These are phyloP conservation scores for Chytriomyces sp. DNA, from an alignment of 192 early-diverging fungal species.

Conservation along the genomic window DNA sequence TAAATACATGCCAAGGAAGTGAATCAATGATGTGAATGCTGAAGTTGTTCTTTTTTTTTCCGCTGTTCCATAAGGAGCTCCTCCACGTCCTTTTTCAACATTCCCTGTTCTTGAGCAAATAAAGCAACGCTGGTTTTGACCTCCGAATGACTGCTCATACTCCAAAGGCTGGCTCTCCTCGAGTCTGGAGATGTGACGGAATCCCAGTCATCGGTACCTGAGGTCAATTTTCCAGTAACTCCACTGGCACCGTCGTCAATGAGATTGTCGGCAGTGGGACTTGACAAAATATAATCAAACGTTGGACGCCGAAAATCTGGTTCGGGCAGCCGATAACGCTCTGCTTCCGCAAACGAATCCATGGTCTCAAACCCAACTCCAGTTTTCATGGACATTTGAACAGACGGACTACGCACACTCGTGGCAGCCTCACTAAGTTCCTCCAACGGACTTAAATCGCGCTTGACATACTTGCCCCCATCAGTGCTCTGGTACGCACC, in stretches of 20 bases:
- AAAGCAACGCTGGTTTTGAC: neutral
- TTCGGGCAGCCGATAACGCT: no score
- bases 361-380: neutral
- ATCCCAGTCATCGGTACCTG: no score
- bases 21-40: no score
- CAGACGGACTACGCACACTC: neutral
- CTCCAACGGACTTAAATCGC: neutral
- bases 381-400: neutral
- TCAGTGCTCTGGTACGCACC: neutral
- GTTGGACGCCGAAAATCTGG: no score
- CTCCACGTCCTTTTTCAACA: neutral
- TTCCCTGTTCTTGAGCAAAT: neutral
- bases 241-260: neutral
- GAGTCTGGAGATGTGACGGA: no score
- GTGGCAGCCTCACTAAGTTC: neutral
- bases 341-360: neutral
- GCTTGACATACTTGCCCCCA: neutral
- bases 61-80: neutral
- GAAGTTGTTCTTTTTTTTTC: neutral
- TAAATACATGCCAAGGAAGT: no score
- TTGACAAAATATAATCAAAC: neutral
- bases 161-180: neutral
- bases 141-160: neutral
- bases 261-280: neutral
- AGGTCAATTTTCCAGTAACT: no score